These are phyloP conservation scores for Penicillium lividum DNA, from an alignment of 495 filamentous ascomycete genomes.

Conservation along the genomic window DNA sequence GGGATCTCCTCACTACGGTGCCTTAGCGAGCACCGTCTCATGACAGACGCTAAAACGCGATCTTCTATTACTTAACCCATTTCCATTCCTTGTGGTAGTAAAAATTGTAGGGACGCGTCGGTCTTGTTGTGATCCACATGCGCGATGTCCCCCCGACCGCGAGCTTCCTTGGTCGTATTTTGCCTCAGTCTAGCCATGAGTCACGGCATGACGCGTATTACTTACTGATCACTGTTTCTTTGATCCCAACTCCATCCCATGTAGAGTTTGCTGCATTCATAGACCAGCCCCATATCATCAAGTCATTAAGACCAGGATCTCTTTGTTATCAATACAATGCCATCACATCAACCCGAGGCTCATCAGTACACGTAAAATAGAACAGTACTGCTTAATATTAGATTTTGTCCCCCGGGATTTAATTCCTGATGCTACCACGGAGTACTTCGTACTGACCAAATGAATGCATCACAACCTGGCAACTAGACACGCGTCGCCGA, in stretches of 20 bases:
- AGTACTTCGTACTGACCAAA: background rate
- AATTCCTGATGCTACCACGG: no score
- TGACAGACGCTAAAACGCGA: slow-evolving; percentile 43
- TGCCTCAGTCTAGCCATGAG: background rate
- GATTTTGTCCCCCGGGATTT: no score
- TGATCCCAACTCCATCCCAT: background rate
- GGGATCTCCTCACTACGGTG: slow-evolving; percentile 30
- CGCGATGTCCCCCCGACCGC: background rate
- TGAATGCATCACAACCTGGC: background rate
- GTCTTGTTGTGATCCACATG: background rate
- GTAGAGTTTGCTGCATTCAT: background rate
- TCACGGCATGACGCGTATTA: background rate
- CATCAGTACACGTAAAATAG: background rate
- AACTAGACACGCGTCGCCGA: background rate
- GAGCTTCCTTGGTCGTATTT: no score
- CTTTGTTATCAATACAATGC: background rate
- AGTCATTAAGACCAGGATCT: background rate
- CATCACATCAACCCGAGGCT: background rate
- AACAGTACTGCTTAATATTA: background rate
- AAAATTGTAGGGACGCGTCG: background rate
- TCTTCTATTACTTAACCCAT: slow-evolving; percentile 32
- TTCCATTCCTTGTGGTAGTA: background rate
- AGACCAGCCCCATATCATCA: background rate
- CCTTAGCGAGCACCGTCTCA: slow-evolving; percentile 39
- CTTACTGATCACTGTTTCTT: background rate